Base-by-base conservation (phyloP, 2,329 filamentous ascomycete genomes). In the Venturia effusa region DNA sequence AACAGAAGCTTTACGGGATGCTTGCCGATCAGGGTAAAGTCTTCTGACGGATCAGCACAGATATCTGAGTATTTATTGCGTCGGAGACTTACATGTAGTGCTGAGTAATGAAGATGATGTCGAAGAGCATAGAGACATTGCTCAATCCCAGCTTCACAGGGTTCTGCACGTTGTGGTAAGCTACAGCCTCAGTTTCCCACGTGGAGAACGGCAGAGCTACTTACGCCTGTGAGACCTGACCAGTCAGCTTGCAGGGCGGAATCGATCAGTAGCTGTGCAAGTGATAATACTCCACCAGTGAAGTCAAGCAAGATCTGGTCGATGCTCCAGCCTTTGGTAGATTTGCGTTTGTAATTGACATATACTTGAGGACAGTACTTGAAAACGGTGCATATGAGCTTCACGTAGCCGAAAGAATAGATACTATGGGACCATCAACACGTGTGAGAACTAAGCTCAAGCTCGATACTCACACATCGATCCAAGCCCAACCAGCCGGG, bases 291-390 rank as follows among this genome's bases (percentile, higher is more conserved):
- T 41, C 93, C 92, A 43, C 94, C 94, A 1, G 81, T 78, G 66
- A 96, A 82, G 73, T 97, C 94, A 11, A 97, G 81, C 59, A 96
- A 78, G 69, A 97, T 92, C 73, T 91, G 88, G 66, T 79, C 79
- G 68, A 97, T 97, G 70, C 85, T 88, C 92, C 93, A 97, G 43
- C 94, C 94, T 24, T 83, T 77, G 0, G 94, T 97, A 64, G 90
- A 95, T 72, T 88, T 84, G 70, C 93, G 91, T 70, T 86, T 85
- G 73, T 88, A 92, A 78, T 97, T 97, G 69, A 88, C 81, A 70
- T 88, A 81, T 43, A 89, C 85, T 79, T 96, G 92, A 5, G 94
- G 94, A 59, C 90, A 86, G 76, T 97, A 97, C 78, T 99, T 99
- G 76, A 96, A 83, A 32, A 97, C 78, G 0, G 93, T 96, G 68